These are phyloP conservation scores for Omphalotus olearius DNA, from an alignment of 1,284 basidiomycete genomes.

Conservation along the genomic window DNA sequence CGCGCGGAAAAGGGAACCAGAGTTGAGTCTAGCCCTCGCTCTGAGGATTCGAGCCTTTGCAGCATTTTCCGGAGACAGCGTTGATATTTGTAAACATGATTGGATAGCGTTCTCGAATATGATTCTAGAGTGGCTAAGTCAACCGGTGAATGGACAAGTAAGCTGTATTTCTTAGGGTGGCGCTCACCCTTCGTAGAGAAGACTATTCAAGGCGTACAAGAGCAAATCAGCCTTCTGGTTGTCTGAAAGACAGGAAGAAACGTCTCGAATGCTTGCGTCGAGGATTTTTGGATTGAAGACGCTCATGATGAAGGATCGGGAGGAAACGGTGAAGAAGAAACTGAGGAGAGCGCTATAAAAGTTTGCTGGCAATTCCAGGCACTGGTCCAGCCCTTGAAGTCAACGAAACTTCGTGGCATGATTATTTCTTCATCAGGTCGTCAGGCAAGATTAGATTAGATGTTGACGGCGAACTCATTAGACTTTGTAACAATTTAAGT, in stretches of 20 bases:
- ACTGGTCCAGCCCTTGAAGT: too few relatives aligned
- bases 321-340: too few relatives aligned
- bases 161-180: not conserved
- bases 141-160: conserved; percentile 14
- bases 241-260: conserved; percentile 49
- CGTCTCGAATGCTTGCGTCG: conserved; percentile 66
- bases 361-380: too few relatives aligned
- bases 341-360: too few relatives aligned
- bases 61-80: conserved; percentile 46
- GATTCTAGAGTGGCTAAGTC: conserved; percentile 46
- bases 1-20: conserved; percentile 55
- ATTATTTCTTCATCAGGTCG: too few relatives aligned
- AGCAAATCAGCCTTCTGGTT: conserved; percentile 65
- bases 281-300: conserved; percentile 71
- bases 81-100: conserved; percentile 57
- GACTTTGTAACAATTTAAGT: too few relatives aligned
- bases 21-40: conserved; percentile 56
- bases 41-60: conserved; percentile 60
- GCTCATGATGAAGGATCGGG: conserved; percentile 31
- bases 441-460: too few relatives aligned
- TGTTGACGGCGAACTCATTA: too few relatives aligned
- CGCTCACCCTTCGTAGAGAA: conserved; percentile 39
- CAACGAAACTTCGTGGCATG: too few relatives aligned
- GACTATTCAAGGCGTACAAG: conserved; percentile 54
- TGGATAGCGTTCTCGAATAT: conserved; percentile 72